Evolutionary conservation across 176 grass and related monocot genomes (phyloP).

Genomic region (Musa itinerans): DNA sequence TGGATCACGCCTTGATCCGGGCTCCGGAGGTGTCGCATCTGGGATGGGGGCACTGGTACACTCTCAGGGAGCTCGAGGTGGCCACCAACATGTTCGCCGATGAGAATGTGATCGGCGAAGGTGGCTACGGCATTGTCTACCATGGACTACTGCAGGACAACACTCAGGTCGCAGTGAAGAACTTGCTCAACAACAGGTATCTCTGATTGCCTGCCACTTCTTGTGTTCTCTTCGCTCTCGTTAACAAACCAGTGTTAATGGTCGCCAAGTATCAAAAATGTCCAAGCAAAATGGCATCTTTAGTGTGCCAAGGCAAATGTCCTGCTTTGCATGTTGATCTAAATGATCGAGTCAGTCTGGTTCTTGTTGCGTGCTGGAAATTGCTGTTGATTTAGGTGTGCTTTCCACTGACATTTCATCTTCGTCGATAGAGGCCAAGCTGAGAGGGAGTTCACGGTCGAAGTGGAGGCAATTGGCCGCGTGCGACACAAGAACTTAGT

Average conservation of each 20-base stretch:
- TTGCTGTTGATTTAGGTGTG: not conserved
- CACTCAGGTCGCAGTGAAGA: constrained; percentile 72
- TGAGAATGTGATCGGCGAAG: constrained; percentile 88
- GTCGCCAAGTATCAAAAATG: too few relatives aligned
- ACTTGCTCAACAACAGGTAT: constrained; percentile 82
- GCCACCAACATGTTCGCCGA: constrained; percentile 61
- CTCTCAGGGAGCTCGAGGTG: constrained; percentile 74
- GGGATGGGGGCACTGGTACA: constrained; percentile 99
- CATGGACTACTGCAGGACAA: constrained; percentile 54
- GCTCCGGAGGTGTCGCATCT: constrained; percentile 82
- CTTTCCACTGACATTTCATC: not conserved
- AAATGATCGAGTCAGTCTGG: not conserved
- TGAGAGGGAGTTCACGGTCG: constrained; percentile 12
- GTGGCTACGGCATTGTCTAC: constrained; percentile 94
- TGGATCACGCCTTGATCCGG: constrained; percentile 2
- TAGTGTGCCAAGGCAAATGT: not conserved
- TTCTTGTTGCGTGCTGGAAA: not conserved
- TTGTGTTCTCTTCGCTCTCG: not conserved
- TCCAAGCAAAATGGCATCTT: not conserved
- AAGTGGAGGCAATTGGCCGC: constrained; percentile 8
- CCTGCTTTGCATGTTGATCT: not conserved
- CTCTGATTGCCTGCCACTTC: not conserved
- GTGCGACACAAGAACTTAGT: constrained; percentile 10
- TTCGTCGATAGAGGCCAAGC: not conserved
- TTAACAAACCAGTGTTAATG: not conserved